Conservation (phyloP, 306 rosid species). For the Begonia peltatifolia region DNA sequence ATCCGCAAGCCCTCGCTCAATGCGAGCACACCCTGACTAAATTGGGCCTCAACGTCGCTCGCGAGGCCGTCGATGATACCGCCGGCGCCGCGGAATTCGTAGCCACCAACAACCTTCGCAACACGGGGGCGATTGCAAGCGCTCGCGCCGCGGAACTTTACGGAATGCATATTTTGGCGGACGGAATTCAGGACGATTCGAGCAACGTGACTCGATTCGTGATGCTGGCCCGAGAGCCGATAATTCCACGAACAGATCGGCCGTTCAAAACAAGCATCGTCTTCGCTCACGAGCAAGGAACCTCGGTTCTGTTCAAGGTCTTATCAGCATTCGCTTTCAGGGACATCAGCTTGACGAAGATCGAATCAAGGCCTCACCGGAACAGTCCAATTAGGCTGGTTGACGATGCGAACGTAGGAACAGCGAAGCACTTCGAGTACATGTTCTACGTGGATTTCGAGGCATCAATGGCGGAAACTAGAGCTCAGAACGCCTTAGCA, state of each 20-base stretch:
- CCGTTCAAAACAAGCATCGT: conserved; percentile 93
- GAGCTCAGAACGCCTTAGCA: conserved; percentile 87
- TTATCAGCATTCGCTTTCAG: conserved; percentile 80
- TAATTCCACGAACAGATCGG: conserved; percentile 70
- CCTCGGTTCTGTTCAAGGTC: conserved; percentile 87
- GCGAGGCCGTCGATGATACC: conserved; percentile 92
- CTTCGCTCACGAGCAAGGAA: conserved; percentile 91
- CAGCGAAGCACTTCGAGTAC: conserved; percentile 95
- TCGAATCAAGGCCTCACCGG: conserved; percentile 83
- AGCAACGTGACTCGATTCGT: conserved; percentile 89
- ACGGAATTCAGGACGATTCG: conserved; percentile 87
- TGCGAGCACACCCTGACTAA: conserved; percentile 81
- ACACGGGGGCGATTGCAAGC: conserved; percentile 78
- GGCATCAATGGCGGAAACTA: conserved; percentile 89
- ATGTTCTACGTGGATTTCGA: conserved; percentile 89
- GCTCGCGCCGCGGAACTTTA: conserved; percentile 77
- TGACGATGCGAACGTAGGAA: conserved; percentile 71
- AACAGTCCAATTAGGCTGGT: conserved; percentile 82
- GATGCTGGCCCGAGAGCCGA: conserved; percentile 84
- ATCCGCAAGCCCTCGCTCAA: conserved; percentile 87
- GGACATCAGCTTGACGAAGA: conserved; percentile 86
- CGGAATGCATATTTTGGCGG: conserved; percentile 52
- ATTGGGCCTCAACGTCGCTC: conserved; percentile 66
- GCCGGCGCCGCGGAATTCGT: conserved; percentile 92
- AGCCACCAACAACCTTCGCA: conserved; percentile 49